A percentile compares a stretch with the other conserved stretches of the same genome.
phyloP scores from a whole-genome alignment of 305 asterid genomes.

The Ilex paraguariensis region DNA sequence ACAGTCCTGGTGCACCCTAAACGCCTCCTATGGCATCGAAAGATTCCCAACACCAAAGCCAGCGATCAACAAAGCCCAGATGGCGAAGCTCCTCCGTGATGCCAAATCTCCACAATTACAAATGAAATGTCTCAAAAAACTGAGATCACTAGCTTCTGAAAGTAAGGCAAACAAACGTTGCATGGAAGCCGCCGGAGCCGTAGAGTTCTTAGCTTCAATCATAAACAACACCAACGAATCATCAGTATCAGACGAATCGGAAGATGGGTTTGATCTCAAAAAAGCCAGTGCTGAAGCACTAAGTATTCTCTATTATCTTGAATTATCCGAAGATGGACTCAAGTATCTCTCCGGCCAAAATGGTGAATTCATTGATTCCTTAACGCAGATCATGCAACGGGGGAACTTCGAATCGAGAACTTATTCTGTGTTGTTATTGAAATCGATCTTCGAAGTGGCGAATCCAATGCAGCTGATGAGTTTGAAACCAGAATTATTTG shows the following conservation, averaged over 20 bases:
- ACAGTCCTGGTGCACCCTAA: conserved; percentile 78
- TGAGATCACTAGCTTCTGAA: conserved; percentile 48
- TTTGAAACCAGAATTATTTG: conserved; percentile 30
- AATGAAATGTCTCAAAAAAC: conserved; percentile 31
- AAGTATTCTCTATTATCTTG: conserved; percentile 43
- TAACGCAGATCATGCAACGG: conserved; percentile 34
- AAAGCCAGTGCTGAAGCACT: conserved; percentile 45
- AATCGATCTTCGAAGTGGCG: conserved; percentile 40
- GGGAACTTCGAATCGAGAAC: conserved; percentile 65
- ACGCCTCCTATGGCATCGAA: conserved; percentile 40
- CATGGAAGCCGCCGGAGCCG: conserved; percentile 53
- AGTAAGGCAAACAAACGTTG: conserved; percentile 47
- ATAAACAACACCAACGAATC: conserved; percentile 15
- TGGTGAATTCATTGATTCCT: conserved; percentile 34
- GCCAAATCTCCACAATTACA: conserved; percentile 35
- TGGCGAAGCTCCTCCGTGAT: conserved; percentile 44
- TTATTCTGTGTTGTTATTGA: conserved; percentile 44
- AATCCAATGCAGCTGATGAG: conserved; percentile 24
- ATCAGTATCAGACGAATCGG: conserved; percentile 1
- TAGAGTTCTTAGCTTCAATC: conserved; percentile 42
- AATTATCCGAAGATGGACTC: conserved; percentile 46
- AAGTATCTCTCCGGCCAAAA: conserved; percentile 27
- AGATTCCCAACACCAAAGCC: conserved; percentile 41
- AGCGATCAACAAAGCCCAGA: conserved; percentile 36
- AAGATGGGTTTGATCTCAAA: conserved; percentile 13